Conservation (phyloP, 345 rosid species). For the Cardamine occulta region DNA sequence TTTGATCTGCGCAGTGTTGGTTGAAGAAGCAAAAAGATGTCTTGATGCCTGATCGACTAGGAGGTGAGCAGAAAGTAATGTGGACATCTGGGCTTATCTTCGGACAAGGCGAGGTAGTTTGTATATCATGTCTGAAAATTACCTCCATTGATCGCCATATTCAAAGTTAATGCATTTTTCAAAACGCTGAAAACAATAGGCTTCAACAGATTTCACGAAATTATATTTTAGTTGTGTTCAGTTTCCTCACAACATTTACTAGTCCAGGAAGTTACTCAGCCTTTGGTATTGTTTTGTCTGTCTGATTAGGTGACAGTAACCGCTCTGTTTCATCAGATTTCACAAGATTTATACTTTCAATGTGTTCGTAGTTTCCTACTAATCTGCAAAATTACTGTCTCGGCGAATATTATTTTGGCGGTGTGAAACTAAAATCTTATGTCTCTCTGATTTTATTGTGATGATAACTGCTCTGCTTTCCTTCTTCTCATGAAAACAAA, state of each 20-base stretch:
- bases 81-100: conserved; percentile 97
- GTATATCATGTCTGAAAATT: conserved; percentile 8
- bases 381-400: background rate
- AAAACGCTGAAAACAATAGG: background rate
- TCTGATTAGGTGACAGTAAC: background rate
- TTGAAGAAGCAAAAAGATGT: conserved; percentile 91
- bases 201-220: background rate
- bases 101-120: conserved; percentile 88
- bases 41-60: conserved; percentile 69
- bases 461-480: conserved; percentile 4
- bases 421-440: background rate
- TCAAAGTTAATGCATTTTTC: background rate
- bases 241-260: background rate
- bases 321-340: conserved; percentile 10
- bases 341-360: background rate
- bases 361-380: conserved; percentile 1
- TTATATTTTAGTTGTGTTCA: background rate
- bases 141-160: background rate
- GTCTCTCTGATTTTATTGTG: background rate
- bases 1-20: conserved; percentile 71
- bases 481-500: background rate
- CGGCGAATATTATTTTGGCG: background rate
- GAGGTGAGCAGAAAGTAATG: conserved; percentile 56
- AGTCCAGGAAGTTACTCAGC: background rate
- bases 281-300: background rate